Evolutionary conservation across 2,329 filamentous ascomycete genomes (phyloP).

Genomic region (Tolypocladium tundrense): DNA sequence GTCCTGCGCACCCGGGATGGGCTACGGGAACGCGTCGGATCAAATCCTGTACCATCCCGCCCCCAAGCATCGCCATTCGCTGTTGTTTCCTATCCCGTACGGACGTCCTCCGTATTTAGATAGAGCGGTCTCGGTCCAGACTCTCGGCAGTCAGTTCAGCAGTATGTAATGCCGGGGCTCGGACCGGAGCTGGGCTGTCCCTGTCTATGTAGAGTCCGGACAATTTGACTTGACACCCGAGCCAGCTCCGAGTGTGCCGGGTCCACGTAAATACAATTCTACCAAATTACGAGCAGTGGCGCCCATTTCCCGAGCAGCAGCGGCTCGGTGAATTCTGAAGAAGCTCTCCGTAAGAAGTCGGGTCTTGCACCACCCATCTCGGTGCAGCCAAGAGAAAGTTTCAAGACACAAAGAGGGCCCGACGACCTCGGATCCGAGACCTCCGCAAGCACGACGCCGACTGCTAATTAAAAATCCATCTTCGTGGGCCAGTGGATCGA

Average conservation of each 20-base stretch:
- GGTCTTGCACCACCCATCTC: background rate
- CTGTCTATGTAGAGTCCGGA: background rate
- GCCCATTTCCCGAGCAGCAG: background rate
- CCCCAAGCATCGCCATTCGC: background rate
- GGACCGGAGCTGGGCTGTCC: background rate
- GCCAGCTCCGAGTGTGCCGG: background rate
- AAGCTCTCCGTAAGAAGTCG: too few relatives aligned
- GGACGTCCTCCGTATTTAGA: too few relatives aligned
- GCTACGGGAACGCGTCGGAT: background rate
- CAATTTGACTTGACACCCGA: background rate
- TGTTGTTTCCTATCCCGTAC: too few relatives aligned
- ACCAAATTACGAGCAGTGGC: too few relatives aligned
- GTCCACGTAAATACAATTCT: background rate
- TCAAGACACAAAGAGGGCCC: background rate
- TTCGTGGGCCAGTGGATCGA: background rate
- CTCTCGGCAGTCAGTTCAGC: too few relatives aligned
- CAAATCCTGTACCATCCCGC: background rate
- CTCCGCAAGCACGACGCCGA: background rate
- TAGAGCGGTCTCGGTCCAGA: too few relatives aligned
- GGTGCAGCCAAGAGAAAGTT: background rate
- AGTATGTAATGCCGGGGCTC: background rate
- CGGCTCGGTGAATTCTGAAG: background rate
- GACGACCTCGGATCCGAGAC: background rate
- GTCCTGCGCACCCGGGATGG: background rate
- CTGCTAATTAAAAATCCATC: background rate